phyloP scores from a whole-genome alignment of 331 rosid genomes.

The Malus hybrid region DNA sequence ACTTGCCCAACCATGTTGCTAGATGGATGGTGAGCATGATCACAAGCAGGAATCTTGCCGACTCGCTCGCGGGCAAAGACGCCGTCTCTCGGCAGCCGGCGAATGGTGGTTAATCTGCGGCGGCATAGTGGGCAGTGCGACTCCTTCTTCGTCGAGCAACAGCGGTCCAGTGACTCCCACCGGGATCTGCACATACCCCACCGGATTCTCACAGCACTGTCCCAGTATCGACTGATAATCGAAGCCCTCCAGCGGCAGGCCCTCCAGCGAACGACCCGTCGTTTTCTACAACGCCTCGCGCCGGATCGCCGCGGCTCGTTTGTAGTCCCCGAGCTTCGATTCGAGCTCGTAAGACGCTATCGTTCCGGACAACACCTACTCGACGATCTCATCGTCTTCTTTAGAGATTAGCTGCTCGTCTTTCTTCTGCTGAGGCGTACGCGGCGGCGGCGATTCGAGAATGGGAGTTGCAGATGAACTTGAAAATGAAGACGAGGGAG shows the following conservation, averaged over 20 bases:
- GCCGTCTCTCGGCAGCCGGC: conserved; percentile 35
- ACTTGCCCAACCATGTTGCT: conserved; percentile 33
- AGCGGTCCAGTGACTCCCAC: conserved; percentile 62
- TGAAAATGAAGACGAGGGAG: too few species aligned
- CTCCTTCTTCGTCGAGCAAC: conserved; percentile 58
- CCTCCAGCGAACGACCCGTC: conserved; percentile 31
- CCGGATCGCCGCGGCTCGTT: conserved; percentile 41
- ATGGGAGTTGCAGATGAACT: too few species aligned
- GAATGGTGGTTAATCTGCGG: conserved; percentile 53
- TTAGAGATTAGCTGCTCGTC: not conserved
- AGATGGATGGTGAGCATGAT: conserved; percentile 39
- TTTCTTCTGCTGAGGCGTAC: not conserved
- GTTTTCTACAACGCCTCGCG: conserved; percentile 33
- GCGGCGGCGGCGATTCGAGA: not conserved
- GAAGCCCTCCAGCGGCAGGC: conserved; percentile 1
- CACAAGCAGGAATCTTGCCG: conserved; percentile 52
- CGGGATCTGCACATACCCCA: too few species aligned
- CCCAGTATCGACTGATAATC: conserved; percentile 53
- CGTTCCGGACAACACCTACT: conserved; percentile 30
- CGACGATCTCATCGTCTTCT: conserved; percentile 39
- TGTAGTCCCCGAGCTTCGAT: conserved; percentile 42
- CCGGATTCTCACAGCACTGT: conserved; percentile 75
- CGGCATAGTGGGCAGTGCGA: conserved; percentile 84
- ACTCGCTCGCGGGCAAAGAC: conserved; percentile 34
- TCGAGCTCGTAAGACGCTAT: conserved; percentile 44